Conservation (phyloP, 805 yeast genomes). For the Starmerella roubikii region DNA sequence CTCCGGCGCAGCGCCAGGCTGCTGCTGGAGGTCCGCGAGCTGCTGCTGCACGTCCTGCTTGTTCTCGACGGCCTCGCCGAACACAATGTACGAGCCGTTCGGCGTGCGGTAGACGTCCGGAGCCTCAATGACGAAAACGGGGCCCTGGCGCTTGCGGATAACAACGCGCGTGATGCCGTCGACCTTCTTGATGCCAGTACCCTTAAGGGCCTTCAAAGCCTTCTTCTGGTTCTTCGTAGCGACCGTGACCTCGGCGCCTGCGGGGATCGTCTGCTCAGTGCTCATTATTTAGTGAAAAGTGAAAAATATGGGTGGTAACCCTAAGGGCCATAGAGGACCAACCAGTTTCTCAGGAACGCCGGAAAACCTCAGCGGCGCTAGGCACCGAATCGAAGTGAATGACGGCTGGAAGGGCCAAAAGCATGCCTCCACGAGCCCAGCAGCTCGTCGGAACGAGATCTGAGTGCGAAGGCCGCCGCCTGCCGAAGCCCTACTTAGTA, state of each 20-base stretch:
- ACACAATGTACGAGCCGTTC: constrained; percentile 89
- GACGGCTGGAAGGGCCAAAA: too few relatives aligned
- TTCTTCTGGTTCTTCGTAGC: constrained; percentile 86
- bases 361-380: too few relatives aligned
- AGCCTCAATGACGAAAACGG: constrained; percentile 74
- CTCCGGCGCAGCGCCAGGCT: constrained; percentile 26
- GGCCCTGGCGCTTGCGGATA: constrained; percentile 84
- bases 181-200: constrained; percentile 78
- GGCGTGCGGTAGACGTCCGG: constrained; percentile 93
- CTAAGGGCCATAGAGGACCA: too few relatives aligned
- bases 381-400: too few relatives aligned
- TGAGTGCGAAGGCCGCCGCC: too few relatives aligned
- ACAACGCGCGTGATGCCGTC: constrained; percentile 92
- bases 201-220: constrained; percentile 80
- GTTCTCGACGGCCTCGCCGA: constrained; percentile 87
- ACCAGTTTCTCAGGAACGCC: too few relatives aligned
- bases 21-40: constrained; percentile 37
- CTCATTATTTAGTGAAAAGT: constrained; percentile 6
- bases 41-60: constrained; percentile 75
- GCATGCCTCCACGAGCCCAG: too few relatives aligned
- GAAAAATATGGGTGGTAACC: background rate
- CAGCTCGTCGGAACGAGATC: too few relatives aligned
- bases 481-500: too few relatives aligned
- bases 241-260: constrained; percentile 70
- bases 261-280: constrained; percentile 38